These are phyloP conservation scores for Neofusicoccum laricinum DNA, from an alignment of 2,329 filamentous ascomycete species.

Conservation along the genomic window DNA sequence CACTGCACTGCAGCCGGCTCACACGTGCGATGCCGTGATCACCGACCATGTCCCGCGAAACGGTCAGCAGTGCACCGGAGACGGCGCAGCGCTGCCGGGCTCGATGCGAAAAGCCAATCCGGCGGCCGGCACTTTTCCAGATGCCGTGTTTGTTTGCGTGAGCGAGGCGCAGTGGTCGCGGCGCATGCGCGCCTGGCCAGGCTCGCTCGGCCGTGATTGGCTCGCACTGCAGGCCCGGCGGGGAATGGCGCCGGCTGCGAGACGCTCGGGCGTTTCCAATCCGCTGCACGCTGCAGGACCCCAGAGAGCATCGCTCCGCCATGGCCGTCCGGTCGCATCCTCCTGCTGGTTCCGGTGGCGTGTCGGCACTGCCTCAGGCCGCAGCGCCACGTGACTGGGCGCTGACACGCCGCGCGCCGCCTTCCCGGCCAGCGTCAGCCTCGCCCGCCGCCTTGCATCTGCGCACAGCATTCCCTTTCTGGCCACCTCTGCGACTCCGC, in stretches of 20 bases:
- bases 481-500: constrained; percentile 10
- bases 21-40: no score
- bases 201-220: neutral
- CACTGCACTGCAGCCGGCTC: no score
- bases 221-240: neutral
- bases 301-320: no score
- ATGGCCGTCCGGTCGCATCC: no score
- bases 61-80: no score
- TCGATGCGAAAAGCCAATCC: no score
- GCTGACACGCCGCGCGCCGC: neutral
- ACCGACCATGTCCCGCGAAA: no score
- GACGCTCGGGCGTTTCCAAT: neutral
- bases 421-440: neutral
- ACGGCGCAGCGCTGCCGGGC: no score
- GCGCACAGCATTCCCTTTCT: constrained; percentile 13
- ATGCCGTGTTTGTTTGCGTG: no score
- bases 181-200: no score
- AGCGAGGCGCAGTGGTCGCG: no score
- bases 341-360: neutral
- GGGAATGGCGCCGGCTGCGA: neutral
- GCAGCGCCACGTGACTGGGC: neutral
- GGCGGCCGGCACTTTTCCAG: no score
- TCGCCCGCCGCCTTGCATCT: neutral
- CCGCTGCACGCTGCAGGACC: neutral
- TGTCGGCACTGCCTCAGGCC: neutral